These are phyloP conservation scores for Waltiozyma sp. DNA, from an alignment of 1,139 yeast genomes.

Conservation along the genomic window DNA sequence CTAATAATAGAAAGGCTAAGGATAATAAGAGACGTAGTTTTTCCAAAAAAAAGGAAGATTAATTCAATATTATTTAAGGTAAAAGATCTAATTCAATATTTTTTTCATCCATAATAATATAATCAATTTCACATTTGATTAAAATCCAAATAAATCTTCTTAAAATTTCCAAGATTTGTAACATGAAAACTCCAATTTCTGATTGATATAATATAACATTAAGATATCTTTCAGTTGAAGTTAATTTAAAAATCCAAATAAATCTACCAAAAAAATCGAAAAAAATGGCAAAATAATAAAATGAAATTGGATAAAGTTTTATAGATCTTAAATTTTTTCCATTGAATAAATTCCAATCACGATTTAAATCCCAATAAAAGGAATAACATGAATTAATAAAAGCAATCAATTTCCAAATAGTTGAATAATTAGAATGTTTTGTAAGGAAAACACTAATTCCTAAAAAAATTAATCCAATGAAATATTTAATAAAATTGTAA, in stretches of 20 bases:
- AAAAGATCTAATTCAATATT: too few species aligned
- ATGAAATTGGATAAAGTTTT: slow-evolving; percentile 19
- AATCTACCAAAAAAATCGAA: slow-evolving; percentile 58
- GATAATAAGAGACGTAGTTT: slow-evolving; percentile 23
- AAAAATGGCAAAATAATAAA: slow-evolving; percentile 43
- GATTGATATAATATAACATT: slow-evolving; percentile 30
- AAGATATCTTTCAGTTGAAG: slow-evolving; percentile 17
- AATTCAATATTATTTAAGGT: too few species aligned
- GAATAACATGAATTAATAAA: slow-evolving; percentile 65
- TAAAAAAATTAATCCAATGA: slow-evolving; percentile 58
- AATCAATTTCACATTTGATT: slow-evolving; percentile 74
- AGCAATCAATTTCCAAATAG: slow-evolving; percentile 41
- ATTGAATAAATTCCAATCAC: slow-evolving; percentile 82
- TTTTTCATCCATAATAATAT: slow-evolving; percentile 8
- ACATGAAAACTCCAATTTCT: slow-evolving; percentile 48
- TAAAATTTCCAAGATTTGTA: slow-evolving; percentile 64
- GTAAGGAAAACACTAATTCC: slow-evolving; percentile 15
- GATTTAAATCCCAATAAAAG: slow-evolving; percentile 76
- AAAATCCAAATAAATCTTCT: slow-evolving; percentile 89
- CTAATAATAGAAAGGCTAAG: slow-evolving; percentile 48
- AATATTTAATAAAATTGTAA: slow-evolving; percentile 64
- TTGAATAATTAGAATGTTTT: slow-evolving; percentile 8
- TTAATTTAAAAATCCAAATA: slow-evolving; percentile 55
- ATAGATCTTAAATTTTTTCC: slow-evolving; percentile 22
- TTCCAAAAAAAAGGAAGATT: slow-evolving; percentile 7